A percentile compares a stretch with the other conserved stretches of the same genome.
phyloP scores from a whole-genome alignment of 2,329 filamentous ascomycete genomes.

The Trichoderma sp. region DNA sequence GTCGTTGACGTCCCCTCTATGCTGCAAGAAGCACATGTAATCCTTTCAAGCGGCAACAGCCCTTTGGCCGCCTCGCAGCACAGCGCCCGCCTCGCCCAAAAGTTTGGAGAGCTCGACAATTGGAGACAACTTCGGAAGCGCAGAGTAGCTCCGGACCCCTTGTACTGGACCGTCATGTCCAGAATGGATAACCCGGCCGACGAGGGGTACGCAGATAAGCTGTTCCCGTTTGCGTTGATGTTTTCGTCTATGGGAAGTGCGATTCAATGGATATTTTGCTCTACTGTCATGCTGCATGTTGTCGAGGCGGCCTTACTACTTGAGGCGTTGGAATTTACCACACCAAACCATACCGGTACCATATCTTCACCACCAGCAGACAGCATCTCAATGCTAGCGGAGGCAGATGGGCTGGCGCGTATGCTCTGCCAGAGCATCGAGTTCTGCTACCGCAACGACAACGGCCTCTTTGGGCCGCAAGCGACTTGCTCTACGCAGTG shows the following conservation, averaged over 20 bases:
- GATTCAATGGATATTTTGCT: neutral
- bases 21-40: neutral
- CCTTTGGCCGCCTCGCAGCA: neutral
- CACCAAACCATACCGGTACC: neutral
- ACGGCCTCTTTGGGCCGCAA: neutral
- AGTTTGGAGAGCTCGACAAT: neutral
- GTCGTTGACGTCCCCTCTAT: neutral
- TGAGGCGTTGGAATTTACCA: neutral
- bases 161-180: neutral
- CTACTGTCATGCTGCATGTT: neutral
- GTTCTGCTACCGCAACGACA: neutral
- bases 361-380: neutral
- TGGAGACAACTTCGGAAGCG: neutral
- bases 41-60: neutral
- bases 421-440: neutral
- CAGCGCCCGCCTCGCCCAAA: neutral
- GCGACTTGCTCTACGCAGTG: neutral
- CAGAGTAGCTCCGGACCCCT: neutral
- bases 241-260: neutral
- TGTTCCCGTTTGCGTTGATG: neutral
- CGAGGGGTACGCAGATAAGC: neutral
- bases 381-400: neutral
- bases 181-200: neutral
- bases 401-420: neutral
- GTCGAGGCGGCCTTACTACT: neutral